Conservation (phyloP, 768 basidiomycete species). For the Myochromella boudieri region DNA sequence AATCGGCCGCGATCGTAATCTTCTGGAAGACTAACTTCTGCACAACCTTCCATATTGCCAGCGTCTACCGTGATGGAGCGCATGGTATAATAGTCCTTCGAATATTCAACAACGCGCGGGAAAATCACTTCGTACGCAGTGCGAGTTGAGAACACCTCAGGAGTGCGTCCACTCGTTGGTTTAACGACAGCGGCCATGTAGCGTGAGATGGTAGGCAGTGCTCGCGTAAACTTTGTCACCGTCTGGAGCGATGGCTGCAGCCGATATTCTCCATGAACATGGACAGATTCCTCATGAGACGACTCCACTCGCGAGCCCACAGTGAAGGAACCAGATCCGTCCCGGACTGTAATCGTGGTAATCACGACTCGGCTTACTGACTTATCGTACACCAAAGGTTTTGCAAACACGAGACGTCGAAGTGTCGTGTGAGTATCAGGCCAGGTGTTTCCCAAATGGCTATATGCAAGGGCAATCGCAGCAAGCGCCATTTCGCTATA, state of each 20-base stretch:
- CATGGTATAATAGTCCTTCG: constrained; percentile 56
- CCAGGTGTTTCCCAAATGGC: constrained; percentile 23
- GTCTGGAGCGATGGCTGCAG: constrained; percentile 31
- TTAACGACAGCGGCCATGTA: constrained; percentile 31
- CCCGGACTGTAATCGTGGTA: constrained; percentile 36
- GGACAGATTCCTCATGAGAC: constrained; percentile 32
- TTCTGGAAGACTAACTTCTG: constrained; percentile 42
- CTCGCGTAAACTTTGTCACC: constrained; percentile 34
- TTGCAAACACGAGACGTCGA: constrained; percentile 44
- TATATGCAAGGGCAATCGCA: constrained; percentile 37
- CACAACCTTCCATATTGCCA: constrained; percentile 51
- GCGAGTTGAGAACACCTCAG: constrained; percentile 53
- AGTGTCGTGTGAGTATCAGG: constrained; percentile 39
- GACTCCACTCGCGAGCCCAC: constrained; percentile 40
- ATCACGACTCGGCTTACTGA: constrained; percentile 32
- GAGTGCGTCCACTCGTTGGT: constrained; percentile 19
- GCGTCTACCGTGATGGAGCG: constrained; percentile 49
- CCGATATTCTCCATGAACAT: constrained; percentile 47
- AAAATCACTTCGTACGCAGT: constrained; percentile 68
- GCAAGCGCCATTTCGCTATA: constrained; percentile 58
- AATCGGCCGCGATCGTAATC: constrained; percentile 31
- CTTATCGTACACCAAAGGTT: constrained; percentile 50
- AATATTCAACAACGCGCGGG: constrained; percentile 66
- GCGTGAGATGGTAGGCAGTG: constrained; percentile 33
- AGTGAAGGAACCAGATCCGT: constrained; percentile 41